Base-by-base conservation (phyloP, 2,329 filamentous ascomycete genomes). In the Epichloe sibirici region DNA sequence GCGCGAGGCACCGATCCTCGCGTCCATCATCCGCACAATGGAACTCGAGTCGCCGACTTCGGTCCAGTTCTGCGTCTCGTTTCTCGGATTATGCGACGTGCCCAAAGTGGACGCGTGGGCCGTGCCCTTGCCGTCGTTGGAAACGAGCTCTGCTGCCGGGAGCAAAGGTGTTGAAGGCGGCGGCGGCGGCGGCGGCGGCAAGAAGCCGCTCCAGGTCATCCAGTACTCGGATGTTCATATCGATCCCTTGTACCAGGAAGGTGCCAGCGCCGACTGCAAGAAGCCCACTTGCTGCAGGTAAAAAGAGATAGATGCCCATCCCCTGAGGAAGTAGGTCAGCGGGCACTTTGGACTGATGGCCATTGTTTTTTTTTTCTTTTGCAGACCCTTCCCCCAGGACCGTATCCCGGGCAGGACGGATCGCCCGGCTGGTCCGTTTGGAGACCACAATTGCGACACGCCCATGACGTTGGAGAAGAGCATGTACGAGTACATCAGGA, bases 211-310 rank as follows among this genome's bases (percentile, higher is more conserved):
- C 56, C 71, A 74, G 55, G 68, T 82, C 5, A 74, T 80, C 23
- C 79, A 82, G 59, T 76, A 77, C 62, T 79, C 75, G 13, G 79
- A 82, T 57, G 76, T 79, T 35, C 79, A 82, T 53, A 66, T 82
- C 49, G 78, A 82, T 57, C 73, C 71, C 4, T 66, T 71, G 11
- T 82, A 82, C 61, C 71, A 70, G 28, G 65, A 70, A 3, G 79
- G 78, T 0, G 68, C 75, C 11, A 78, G 71, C 58, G 70, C 73
- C 25, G 69, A 78, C 55, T 82, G 79, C 63, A 70, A 71, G 28
- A 78, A 79, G 60, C 76, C 76, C 2, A 77, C 80, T 51, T 82
- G 79, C 63, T 82, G 79, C 62, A 71, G 78, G 58, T 69, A 53
- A 21, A 53, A 21, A 31, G 28, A 31, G 8, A 31, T 8, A 31